Conservation (phyloP, 2,329 filamentous ascomycete genomes). For the Epichloe uncinata region DNA sequence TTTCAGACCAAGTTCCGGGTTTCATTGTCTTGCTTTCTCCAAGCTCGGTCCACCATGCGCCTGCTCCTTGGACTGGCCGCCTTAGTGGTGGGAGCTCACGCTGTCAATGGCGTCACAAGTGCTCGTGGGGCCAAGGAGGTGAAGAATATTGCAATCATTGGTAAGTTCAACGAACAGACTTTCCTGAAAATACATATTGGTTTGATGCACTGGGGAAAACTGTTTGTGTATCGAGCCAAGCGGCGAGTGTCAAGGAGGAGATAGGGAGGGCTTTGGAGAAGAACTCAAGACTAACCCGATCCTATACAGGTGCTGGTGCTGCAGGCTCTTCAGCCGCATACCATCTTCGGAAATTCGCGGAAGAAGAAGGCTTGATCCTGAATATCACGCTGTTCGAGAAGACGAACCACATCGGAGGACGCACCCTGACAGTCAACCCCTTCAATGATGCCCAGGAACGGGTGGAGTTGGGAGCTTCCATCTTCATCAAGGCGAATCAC, state of each 20-base stretch:
- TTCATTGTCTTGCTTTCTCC: too few species aligned
- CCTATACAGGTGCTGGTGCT: conserved; percentile 64
- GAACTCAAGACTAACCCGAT: neutral
- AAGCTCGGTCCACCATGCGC: conserved; percentile 1
- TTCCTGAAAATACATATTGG: too few species aligned
- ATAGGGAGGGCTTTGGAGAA: too few species aligned
- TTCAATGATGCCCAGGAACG: conserved; percentile 54
- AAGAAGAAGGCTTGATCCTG: conserved; percentile 42
- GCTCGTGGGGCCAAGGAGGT: conserved; percentile 8
- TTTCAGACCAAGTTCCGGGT: too few species aligned
- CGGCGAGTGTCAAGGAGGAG: too few species aligned
- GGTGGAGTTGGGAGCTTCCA: conserved; percentile 80
- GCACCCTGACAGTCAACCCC: conserved; percentile 70
- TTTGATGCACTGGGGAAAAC: too few species aligned
- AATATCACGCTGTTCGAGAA: conserved; percentile 87
- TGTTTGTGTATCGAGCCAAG: too few species aligned
- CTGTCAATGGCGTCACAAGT: conserved; percentile 7
- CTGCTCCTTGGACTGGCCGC: conserved; percentile 4
- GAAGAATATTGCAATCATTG: conserved; percentile 24
- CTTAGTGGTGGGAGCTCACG: conserved; percentile 7
- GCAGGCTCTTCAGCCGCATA: conserved; percentile 81
- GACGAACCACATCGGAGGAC: conserved; percentile 64
- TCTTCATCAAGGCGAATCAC: conserved; percentile 75
- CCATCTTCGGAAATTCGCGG: conserved; percentile 60
- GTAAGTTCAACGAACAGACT: conserved; percentile 12